Base-by-base conservation (phyloP, 2,329 filamentous ascomycete genomes). In the Fusarium multiceps region DNA sequence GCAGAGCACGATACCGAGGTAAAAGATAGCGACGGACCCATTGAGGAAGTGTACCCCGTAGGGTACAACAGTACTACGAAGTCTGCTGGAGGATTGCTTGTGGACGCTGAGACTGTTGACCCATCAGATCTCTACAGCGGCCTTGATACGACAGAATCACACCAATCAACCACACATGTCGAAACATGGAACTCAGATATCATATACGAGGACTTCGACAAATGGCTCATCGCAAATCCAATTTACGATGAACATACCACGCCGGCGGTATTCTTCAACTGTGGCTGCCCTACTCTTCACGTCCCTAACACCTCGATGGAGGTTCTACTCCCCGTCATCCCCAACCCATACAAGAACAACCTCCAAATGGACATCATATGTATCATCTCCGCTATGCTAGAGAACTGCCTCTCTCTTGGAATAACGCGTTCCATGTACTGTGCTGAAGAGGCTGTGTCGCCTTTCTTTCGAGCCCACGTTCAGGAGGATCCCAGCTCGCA, bases 301-400 rank as follows among this genome's bases (percentile, higher is more conserved):
- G 57, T 76, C 18, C 71, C 72, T 25, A 69, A 72, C 18, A 51
- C 32, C 27, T 59, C 69, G 4, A 67, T 56, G 23, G 55, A 55
- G 21, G 32, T 75, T 27, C 68, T 74, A 25, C 69, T 74, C 40
- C 72, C 72, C 9, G 65, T 75, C 25, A 68, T 72, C n/a, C 72
- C 72, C 10, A 68, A 72, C 45, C 60, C 61, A 18, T 73, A 74
- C 45, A 68, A 67, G 56, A 77, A 77, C 53, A 72, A 66, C 6
- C 63, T 76, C 12, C 70, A 74, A 47, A 73, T 77, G 27, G 75
- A 77, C 37, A 61, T 69, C 30, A 55, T 71, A n/a, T 76, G 74
- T 34, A 64, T 75, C 34, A 46, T 76, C 11, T 55, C 58, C 10
- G 74, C 74, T 25, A 47, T 75, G 34, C 56, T 76, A 12, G 61